Evolutionary conservation across 2,329 filamentous ascomycete genomes (phyloP).

Genomic region (Aspergillus sp.): DNA sequence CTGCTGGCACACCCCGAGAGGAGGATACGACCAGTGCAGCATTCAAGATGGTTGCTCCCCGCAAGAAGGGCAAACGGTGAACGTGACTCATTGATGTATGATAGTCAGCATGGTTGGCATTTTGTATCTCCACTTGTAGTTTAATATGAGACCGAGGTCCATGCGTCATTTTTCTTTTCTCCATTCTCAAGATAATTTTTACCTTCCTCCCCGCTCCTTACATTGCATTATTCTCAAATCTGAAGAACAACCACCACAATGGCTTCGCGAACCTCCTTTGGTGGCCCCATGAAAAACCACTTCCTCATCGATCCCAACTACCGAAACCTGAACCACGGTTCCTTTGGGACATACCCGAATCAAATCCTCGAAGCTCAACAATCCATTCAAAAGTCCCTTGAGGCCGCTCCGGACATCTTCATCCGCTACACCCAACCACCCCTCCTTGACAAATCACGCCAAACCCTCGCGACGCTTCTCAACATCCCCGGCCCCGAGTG

Average conservation of each 20-base stretch:
- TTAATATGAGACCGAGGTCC: neutral
- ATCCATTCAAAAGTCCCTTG: conserved; percentile 64
- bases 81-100: neutral
- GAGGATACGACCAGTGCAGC: conserved; percentile 52
- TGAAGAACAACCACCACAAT: neutral
- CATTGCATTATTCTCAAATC: neutral
- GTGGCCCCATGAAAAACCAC: conserved; percentile 57
- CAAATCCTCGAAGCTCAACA: conserved; percentile 60
- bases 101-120: neutral
- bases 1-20: conserved; percentile 49
- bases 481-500: conserved; percentile 64
- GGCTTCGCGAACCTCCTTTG: conserved; percentile 43
- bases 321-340: conserved; percentile 81
- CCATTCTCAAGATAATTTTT: neutral
- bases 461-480: conserved; percentile 64
- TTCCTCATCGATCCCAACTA: conserved; percentile 70
- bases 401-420: conserved; percentile 72
- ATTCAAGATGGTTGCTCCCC: conserved; percentile 87
- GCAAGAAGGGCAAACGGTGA: conserved; percentile 85
- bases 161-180: neutral
- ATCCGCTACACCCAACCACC: conserved; percentile 66
- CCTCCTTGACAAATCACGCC: conserved; percentile 64
- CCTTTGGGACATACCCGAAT: conserved; percentile 74
- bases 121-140: conserved; percentile 8
- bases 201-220: neutral